Percentiles rank a stretch among this genome's conserved stretches.
Conservation (phyloP, 306 rosid species). For the Nissolia schottii region DNA sequence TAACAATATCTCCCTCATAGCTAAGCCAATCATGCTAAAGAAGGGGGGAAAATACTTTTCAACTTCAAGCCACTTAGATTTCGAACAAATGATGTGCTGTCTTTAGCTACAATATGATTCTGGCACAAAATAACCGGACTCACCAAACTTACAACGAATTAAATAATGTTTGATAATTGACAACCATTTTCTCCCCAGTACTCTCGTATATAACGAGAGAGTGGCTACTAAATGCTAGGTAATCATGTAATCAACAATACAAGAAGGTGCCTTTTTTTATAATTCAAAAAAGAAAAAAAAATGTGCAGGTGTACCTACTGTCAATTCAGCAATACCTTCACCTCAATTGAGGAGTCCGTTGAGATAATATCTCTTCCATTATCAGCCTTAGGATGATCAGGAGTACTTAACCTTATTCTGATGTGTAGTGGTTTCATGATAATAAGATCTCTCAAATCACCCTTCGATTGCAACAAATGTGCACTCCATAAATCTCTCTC, state of each 20-base stretch:
- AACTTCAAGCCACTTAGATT: no score
- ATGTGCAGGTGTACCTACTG: background rate
- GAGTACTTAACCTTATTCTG: conserved; percentile 54
- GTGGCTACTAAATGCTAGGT: background rate
- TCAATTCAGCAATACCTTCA: conserved; percentile 48
- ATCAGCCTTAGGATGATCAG: conserved; percentile 69
- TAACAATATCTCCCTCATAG: no score
- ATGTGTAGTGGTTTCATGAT: conserved; percentile 69
- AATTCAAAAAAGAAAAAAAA: no score
- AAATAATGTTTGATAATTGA: background rate
- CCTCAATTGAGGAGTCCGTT: conserved; percentile 58
- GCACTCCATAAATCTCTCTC: conserved; percentile 51
- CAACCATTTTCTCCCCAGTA: background rate
- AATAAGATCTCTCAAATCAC: conserved; percentile 66
- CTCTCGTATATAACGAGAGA: background rate
- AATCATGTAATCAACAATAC: background rate
- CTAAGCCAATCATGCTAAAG: no score
- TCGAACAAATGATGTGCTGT: background rate
- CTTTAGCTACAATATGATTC: background rate
- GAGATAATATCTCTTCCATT: conserved; percentile 55
- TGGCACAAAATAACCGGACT: background rate
- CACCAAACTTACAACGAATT: background rate
- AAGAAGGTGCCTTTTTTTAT: background rate
- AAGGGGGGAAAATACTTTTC: no score
- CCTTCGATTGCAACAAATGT: conserved; percentile 45